A percentile compares a stretch with the other conserved stretches of the same genome.
These are phyloP conservation scores for Aspergillus nomiae DNA, from an alignment of 2,329 filamentous ascomycete genomes.

Conservation along the genomic window DNA sequence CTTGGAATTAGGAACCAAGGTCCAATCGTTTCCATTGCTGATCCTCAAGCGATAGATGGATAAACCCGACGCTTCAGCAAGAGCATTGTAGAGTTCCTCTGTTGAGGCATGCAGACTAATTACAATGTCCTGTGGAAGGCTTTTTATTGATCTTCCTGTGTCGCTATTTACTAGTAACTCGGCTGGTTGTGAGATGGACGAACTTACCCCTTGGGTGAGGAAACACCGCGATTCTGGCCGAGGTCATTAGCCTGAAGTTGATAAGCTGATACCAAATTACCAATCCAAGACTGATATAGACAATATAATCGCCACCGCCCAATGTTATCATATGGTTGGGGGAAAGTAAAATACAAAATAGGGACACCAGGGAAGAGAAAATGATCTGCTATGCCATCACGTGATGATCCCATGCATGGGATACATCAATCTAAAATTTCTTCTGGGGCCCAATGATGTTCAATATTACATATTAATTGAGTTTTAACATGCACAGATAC, in stretches of 20 bases:
- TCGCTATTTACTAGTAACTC: neutral
- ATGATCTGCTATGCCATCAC: neutral
- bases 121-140: conserved; percentile 59
- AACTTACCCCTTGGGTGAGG: neutral
- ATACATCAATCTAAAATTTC: neutral
- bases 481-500: neutral
- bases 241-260: neutral
- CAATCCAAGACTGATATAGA: too few relatives aligned
- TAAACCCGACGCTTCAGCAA: conserved; percentile 57
- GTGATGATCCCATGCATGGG: neutral
- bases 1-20: conserved; percentile 55
- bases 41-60: conserved; percentile 63
- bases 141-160: conserved; percentile 61
- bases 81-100: conserved; percentile 58
- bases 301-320: neutral
- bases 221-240: neutral
- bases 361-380: neutral
- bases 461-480: accelerated
- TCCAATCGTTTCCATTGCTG: conserved; percentile 65
- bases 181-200: neutral
- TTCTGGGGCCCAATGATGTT: neutral
- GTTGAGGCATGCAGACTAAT: conserved; percentile 54
- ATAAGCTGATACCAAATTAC: neutral
- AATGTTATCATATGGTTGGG: neutral
- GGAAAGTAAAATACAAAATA: neutral